Evolutionary conservation across 1,284 basidiomycete species (phyloP).

Genomic region (Jaminaea rosea): DNA sequence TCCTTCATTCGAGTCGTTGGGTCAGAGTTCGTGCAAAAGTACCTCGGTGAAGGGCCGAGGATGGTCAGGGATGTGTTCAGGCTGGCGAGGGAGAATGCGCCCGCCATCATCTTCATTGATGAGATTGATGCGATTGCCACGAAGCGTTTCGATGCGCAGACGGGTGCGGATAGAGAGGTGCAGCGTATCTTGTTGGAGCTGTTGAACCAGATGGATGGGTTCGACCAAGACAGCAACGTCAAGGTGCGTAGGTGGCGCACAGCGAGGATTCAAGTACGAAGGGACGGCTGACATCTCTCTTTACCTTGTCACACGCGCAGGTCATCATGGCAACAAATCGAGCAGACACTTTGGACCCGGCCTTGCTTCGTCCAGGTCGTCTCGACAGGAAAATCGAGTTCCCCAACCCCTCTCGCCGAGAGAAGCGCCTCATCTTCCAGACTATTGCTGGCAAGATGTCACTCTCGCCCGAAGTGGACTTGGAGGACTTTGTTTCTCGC

Average conservation of each 20-base stretch:
- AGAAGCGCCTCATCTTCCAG: constrained; percentile 96
- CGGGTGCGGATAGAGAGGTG: constrained; percentile 96
- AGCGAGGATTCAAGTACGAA: background rate
- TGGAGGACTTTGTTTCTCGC: constrained; percentile 96
- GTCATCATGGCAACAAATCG: constrained; percentile 48
- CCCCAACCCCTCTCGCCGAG: constrained; percentile 83
- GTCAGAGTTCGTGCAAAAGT: constrained; percentile 98
- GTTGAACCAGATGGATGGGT: constrained; percentile 99
- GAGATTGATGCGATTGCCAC: constrained; percentile 99
- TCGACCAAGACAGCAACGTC: constrained; percentile 97
- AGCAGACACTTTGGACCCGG: constrained; percentile 59
- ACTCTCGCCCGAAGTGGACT: constrained; percentile 89
- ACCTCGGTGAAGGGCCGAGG: constrained; percentile 94
- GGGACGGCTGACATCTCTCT: constrained; percentile 78
- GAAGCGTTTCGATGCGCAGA: constrained; percentile 99
- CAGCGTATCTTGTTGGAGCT: constrained; percentile 98
- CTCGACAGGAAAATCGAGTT: constrained; percentile 99
- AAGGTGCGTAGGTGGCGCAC: constrained; percentile 58
- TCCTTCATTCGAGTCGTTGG: constrained; percentile 97
- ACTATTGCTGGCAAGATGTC: constrained; percentile 98
- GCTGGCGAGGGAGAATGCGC: constrained; percentile 90
- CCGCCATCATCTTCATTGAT: constrained; percentile 98
- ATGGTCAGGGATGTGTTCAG: constrained; percentile 99
- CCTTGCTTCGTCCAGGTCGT: constrained; percentile 90
- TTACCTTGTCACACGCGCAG: background rate